Evolutionary conservation across 169 alveolate species (phyloP).

Genomic region (Amoebophrya sp.): DNA sequence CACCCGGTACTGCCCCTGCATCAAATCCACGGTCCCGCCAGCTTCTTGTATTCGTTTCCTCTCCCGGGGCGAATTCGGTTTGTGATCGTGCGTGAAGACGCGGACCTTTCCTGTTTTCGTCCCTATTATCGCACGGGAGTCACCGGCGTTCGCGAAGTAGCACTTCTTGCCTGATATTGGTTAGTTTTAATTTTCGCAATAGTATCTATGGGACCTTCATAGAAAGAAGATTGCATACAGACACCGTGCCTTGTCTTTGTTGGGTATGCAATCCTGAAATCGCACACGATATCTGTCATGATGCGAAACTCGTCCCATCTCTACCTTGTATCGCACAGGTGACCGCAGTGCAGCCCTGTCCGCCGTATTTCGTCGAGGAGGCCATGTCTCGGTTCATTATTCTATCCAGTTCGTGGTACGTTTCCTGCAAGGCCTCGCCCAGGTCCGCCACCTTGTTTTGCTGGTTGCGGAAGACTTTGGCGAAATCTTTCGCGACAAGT

Average conservation of each 20-base stretch:
- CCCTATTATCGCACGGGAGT: neutral
- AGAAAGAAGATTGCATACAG: too few relatives aligned
- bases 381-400: neutral
- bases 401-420: neutral
- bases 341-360: neutral
- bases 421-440: neutral
- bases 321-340: neutral
- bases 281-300: too few relatives aligned
- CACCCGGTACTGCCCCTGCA: neutral
- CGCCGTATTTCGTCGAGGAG: neutral
- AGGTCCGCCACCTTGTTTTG: neutral
- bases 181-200: too few relatives aligned
- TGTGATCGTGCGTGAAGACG: neutral
- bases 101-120: neutral
- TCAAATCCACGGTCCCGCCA: constrained; percentile 12
- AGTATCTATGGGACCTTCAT: too few relatives aligned
- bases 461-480: neutral
- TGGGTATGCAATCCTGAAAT: too few relatives aligned
- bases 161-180: too few relatives aligned
- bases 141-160: neutral
- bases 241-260: too few relatives aligned
- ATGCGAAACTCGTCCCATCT: too few relatives aligned
- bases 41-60: neutral
- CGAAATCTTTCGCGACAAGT: neutral
- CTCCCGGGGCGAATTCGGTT: neutral